Conservation (phyloP, 164 flowering plant genomes). For the Saururus chinensis region DNA sequence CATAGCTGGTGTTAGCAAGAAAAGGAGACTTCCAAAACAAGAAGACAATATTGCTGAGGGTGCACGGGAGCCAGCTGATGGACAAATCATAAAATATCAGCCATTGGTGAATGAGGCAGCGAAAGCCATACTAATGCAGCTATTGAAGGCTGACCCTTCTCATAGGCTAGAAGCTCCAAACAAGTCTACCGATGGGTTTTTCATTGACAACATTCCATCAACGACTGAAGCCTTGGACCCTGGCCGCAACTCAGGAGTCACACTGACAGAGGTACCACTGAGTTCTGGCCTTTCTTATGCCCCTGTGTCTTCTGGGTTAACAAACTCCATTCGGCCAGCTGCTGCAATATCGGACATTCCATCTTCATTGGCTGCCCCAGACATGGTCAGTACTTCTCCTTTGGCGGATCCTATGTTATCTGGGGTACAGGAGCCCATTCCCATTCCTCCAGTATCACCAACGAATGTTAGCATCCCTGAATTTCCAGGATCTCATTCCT, state of each 20-base stretch:
- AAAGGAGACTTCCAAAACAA: constrained; percentile 65
- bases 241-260: constrained; percentile 38
- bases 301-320: constrained; percentile 18
- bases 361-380: constrained; percentile 22
- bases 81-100: constrained; percentile 81
- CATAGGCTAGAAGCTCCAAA: constrained; percentile 33
- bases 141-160: constrained; percentile 40
- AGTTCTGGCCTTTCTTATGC: constrained; percentile 22
- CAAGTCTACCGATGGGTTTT: constrained; percentile 23
- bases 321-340: constrained; percentile 15
- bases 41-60: constrained; percentile 35
- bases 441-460: constrained; percentile 17
- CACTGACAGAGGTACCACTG: constrained; percentile 52
- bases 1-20: constrained; percentile 62
- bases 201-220: constrained; percentile 31
- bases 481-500: no score
- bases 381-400: constrained; percentile 17
- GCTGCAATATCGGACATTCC: constrained; percentile 33
- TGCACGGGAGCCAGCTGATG: constrained; percentile 34
- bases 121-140: constrained; percentile 63
- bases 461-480: constrained; percentile 35
- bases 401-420: constrained; percentile 20
- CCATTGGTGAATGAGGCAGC: constrained; percentile 71
- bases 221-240: constrained; percentile 29
- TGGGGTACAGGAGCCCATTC: constrained; percentile 27